Conservation (phyloP, 805 yeast genomes). For the Candida maltosa region DNA sequence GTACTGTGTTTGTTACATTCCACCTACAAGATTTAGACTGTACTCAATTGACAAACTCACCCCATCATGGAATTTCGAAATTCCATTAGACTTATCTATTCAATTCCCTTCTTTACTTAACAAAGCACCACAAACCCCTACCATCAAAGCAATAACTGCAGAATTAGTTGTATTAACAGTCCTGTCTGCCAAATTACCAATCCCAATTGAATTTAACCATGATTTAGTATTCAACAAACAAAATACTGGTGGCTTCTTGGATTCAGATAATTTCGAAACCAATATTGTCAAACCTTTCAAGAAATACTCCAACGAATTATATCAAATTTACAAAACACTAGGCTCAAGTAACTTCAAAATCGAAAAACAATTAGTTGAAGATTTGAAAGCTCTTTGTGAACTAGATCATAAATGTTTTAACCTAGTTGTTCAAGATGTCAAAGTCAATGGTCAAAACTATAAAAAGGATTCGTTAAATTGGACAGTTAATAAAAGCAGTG, state of each 20-base stretch:
- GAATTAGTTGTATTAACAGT: constrained; percentile 32
- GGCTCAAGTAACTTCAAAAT: constrained; percentile 24
- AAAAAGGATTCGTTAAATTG: constrained; percentile 11
- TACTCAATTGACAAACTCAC: constrained; percentile 2
- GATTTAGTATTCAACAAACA: constrained; percentile 25
- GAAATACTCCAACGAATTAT: constrained; percentile 16
- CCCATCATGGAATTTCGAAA: constrained; percentile 20
- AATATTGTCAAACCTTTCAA: constrained; percentile 22
- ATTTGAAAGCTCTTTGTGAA: constrained; percentile 25
- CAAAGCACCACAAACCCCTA: constrained; percentile 1
- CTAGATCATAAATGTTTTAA: constrained; percentile 23
- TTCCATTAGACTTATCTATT: constrained; percentile 22
- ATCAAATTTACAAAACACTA: constrained; percentile 14
- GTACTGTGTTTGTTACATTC: constrained; percentile 19
- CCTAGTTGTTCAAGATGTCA: constrained; percentile 17
- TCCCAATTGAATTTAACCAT: constrained; percentile 38
- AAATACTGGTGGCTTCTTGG: constrained; percentile 8
- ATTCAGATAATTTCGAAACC: constrained; percentile 21
- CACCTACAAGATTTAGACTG: constrained; percentile 17
- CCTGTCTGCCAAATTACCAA: constrained; percentile 27
- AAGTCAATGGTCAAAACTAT: constrained; percentile 7
- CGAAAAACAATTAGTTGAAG: constrained; percentile 26
- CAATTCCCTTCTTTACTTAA: constrained; percentile 3
- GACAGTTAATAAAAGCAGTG: constrained; percentile 3
- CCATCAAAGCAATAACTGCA: constrained; percentile 18